Base-by-base conservation (phyloP, 352 stramenopile species). In the Hyaloperonospora arabidopsidis region DNA sequence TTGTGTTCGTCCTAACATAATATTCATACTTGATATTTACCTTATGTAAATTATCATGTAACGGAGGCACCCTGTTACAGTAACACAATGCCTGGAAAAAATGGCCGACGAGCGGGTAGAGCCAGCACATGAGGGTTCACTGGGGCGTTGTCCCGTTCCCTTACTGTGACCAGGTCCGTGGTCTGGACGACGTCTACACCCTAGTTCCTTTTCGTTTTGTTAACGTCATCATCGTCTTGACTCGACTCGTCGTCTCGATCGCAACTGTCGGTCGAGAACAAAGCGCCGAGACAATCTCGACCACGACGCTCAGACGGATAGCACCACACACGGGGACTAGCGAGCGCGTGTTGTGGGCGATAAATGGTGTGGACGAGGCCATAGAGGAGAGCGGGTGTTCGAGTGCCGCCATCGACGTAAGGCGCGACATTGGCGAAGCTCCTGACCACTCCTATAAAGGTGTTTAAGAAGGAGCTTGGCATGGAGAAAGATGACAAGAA, bases 401-500 rank as follows among this genome's bases (percentile, higher is more conserved):
- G 25, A 29, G 25, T 7, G 25, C 25, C 3, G 25, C 25, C n/a
- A n/a, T 3, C 25, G 25, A 29, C 25, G 25, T 7, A 29, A 7
- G 25, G 25, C 3, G 25, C 25, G 25, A 29, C 25, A 7, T 29
- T 29, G 25, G 25, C 3, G 7, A 7, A 29, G 3, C 3, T 29
- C 25, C 25, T 7, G 3, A 29, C 25, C 25, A 29, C 81, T 99
- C 60, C 73, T 99, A 13, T 99, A 13, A 99, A 99, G 70, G 95
- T 82, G 0, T 99, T 99, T 59, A 99, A 99, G 76, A 98, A 99
- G 57, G 95, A 99, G 72, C 83, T 99, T 1, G 96, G 97, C 13
- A 97, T 99, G 77, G 96, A 99, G 63, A 97, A 98, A 53, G 96
- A 99, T 58, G 96, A 99, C 63, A 99, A 99, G 59, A 95, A 99